Conservation (phyloP, 768 basidiomycete species). For the Plicaturopsis crispa region DNA sequence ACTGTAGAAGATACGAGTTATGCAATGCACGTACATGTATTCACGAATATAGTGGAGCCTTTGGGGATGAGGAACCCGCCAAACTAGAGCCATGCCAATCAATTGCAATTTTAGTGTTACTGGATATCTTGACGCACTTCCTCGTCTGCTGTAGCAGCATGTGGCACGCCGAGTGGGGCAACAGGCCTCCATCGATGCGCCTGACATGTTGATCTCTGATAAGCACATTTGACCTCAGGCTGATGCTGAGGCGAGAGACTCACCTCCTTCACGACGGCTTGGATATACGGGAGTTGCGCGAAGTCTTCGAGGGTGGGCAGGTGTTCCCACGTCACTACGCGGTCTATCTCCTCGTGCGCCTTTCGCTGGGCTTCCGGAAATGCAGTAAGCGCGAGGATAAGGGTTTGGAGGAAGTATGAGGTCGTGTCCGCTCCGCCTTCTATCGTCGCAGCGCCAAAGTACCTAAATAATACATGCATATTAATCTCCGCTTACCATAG, state of each 20-base stretch:
- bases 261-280: conserved; percentile 3
- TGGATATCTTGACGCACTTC: too few relatives aligned
- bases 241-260: neutral
- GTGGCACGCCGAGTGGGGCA: neutral
- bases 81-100: too few relatives aligned
- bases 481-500: too few relatives aligned
- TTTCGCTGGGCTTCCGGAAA: conserved; percentile 20
- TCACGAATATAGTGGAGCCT: neutral
- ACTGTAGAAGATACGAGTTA: neutral
- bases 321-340: conserved; percentile 16
- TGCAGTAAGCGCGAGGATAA: conserved; percentile 17
- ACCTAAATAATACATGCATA: conserved; percentile 15
- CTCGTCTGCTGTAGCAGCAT: neutral
- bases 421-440: conserved; percentile 26
- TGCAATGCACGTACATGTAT: neutral
- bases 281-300: conserved; percentile 15
- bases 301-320: conserved; percentile 15
- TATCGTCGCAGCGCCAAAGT: conserved; percentile 21
- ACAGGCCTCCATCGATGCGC: neutral
- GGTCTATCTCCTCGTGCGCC: conserved; percentile 21
- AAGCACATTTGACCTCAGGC: neutral
- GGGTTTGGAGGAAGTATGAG: conserved; percentile 20
- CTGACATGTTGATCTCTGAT: neutral
- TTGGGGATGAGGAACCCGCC: neutral
- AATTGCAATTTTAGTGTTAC: too few relatives aligned